Base-by-base conservation (phyloP, 345 rosid genomes). In the Camelina sativa region DNA sequence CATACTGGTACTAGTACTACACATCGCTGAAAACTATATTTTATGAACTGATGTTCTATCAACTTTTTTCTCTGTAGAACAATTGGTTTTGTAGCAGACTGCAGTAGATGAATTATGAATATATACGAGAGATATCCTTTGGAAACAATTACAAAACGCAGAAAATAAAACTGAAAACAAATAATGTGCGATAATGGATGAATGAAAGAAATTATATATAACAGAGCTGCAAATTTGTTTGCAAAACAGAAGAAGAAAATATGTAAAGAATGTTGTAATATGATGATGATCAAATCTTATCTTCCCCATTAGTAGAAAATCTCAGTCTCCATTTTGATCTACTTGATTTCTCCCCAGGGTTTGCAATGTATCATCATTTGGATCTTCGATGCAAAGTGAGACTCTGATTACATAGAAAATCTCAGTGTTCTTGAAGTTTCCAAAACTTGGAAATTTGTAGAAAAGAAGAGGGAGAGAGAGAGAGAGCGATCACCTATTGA, bases 191-290 rank as follows among this genome's bases (percentile, higher is more conserved):
- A 65, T 11, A 4, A 53, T 38, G 25, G 40, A 54, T 37, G 15
- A 54, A 40, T 43, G 47, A 41, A 68, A 54, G 3, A n/a, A 54
- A 40, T 3, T 23, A 15, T 67, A 38, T 7, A 38, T 4, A 54
- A 43, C n/a, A n/a, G n/a, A n/a, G n/a, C 40, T 54, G 23, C n/a
- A 68, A 3, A 20, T 54, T 10, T 56, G 64, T 69, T 19, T 28
- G 43, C 30, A 57, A 56, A 69, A 30, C 54, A 28, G 4, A n/a
- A 40, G 11, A 34, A 51, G 13, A 13, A 56, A 41, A 28, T 34
- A 38, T 48, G 30, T 13, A 69, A 69, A 56, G 73, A 69, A 69
- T 69, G 62, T 69, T 41, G 63, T 65, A 43, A 43, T 56, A 54
- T 56, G 37, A 51, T 8, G 10, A 32, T 9, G 28, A 25, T 25